These are phyloP conservation scores for Corchorus capsularis DNA, from an alignment of 345 rosid species.

Conservation along the genomic window DNA sequence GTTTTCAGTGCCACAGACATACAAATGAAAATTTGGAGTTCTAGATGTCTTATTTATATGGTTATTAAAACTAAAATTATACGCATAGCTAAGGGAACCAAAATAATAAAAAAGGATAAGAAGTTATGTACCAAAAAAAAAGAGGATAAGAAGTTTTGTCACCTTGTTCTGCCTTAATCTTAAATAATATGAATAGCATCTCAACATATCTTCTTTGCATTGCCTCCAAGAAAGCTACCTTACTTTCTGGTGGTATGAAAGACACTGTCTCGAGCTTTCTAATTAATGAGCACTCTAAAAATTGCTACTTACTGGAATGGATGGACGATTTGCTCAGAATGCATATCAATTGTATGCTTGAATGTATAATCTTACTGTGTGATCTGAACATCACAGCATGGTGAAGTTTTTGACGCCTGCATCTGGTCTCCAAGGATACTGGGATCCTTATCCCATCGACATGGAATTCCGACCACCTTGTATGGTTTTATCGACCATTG, in stretches of 20 bases:
- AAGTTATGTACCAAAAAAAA: no score
- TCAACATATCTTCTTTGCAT: no score
- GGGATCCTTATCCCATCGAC: slow-evolving; percentile 98
- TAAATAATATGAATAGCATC: no score
- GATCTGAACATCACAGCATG: slow-evolving; percentile 51
- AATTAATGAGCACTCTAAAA: neutral
- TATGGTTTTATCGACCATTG: slow-evolving; percentile 90
- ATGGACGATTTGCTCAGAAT: neutral
- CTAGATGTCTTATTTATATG: no score
- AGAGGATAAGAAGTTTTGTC: no score
- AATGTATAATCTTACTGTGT: neutral
- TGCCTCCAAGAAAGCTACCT: no score
- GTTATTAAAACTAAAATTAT: no score
- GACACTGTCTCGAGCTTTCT: no score
- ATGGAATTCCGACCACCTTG: slow-evolving; percentile 99
- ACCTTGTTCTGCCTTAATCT: neutral
- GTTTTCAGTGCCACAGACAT: neutral
- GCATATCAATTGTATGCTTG: neutral
- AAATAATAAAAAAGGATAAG: neutral
- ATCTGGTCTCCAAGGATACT: slow-evolving; percentile 90
- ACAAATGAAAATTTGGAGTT: no score
- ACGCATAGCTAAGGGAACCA: neutral
- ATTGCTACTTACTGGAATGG: neutral
- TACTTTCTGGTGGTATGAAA: no score
- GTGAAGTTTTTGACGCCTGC: slow-evolving; percentile 91